phyloP scores from a whole-genome alignment of 805 yeast genomes.

The Starmerella bombicola region DNA sequence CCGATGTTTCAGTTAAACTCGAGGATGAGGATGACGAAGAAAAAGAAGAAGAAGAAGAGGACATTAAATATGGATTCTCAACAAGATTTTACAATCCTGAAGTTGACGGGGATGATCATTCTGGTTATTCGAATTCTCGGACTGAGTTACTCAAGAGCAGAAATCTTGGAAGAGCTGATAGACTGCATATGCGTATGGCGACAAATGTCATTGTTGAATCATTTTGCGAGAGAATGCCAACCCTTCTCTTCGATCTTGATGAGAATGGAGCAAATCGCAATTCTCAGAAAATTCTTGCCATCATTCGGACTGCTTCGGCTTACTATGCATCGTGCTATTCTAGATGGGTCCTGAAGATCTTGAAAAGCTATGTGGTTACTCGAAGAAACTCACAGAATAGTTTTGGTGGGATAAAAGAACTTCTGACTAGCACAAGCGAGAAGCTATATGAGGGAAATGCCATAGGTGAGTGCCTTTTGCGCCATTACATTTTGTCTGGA shows the following conservation, averaged over 20 bases:
- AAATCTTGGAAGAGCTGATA: too few species aligned
- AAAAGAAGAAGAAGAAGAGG: too few species aligned
- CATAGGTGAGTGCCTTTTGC: background rate
- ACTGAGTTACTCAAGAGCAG: too few species aligned
- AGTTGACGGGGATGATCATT: too few species aligned
- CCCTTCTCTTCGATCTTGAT: background rate
- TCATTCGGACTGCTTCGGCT: background rate
- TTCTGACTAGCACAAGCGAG: background rate
- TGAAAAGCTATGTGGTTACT: background rate
- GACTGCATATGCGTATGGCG: constrained; percentile 1
- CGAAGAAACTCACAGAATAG: background rate
- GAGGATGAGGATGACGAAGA: too few species aligned
- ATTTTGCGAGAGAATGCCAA: background rate
- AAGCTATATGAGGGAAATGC: background rate
- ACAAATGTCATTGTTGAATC: background rate
- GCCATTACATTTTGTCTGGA: too few species aligned
- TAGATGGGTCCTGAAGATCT: background rate
- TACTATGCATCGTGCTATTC: background rate
- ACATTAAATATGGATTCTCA: too few species aligned
- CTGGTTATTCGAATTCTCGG: too few species aligned
- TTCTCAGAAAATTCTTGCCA: background rate
- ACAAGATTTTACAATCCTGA: too few species aligned
- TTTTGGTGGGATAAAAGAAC: background rate
- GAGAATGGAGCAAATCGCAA: background rate
- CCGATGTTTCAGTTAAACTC: too few species aligned